Evolutionary conservation across 768 basidiomycete genomes (phyloP).

Genomic region (Dioszegia aurantiaca): DNA sequence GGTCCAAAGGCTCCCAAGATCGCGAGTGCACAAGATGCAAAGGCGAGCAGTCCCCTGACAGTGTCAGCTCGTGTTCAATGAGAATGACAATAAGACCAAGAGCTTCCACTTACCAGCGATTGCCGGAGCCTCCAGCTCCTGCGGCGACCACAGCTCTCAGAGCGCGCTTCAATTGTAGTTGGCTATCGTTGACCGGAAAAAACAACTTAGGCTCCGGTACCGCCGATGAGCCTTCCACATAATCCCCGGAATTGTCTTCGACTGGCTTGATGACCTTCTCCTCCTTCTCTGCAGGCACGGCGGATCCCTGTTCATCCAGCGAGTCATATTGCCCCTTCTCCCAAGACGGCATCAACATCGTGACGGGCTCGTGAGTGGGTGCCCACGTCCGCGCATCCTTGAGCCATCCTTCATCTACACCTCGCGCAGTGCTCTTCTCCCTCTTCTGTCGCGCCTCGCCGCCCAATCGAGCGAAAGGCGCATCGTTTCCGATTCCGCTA

Average conservation of each 20-base stretch:
- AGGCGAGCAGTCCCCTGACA: slow-evolving; percentile 16
- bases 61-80: not conserved
- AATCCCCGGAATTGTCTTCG: not conserved
- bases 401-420: slow-evolving; percentile 19
- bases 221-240: not conserved
- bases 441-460: not conserved
- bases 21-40: slow-evolving; percentile 20
- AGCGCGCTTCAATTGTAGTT: slow-evolving; percentile 6
- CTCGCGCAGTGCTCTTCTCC: slow-evolving; percentile 3
- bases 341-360: not conserved
- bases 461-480: not conserved
- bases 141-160: not conserved
- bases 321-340: slow-evolving; percentile 7
- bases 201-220: slow-evolving; percentile 1
- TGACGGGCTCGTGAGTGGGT: not conserved
- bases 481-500: not conserved
- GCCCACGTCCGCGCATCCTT: slow-evolving; percentile 11
- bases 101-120: slow-evolving; percentile 8
- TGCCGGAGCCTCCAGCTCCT: not conserved
- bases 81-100: not conserved
- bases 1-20: slow-evolving; percentile 16
- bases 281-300: too few species aligned
- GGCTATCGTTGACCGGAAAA: not conserved
- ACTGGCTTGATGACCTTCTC: not conserved
- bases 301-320: too few species aligned